Base-by-base conservation (phyloP, 2,329 filamentous ascomycete species). In the Phialophora tarda region DNA sequence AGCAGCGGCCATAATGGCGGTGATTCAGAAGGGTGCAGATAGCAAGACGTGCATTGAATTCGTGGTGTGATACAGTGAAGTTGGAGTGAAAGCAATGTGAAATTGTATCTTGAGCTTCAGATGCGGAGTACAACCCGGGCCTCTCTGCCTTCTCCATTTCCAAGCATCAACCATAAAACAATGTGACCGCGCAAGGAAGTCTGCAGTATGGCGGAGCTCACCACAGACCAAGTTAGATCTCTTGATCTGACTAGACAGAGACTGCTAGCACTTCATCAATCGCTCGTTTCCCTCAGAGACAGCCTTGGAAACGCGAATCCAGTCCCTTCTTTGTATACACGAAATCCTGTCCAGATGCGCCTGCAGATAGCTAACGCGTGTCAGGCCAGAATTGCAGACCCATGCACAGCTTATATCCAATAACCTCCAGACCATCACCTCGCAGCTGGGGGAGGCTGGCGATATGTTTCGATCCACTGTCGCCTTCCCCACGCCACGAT, bases 401-500 rank as follows among this genome's bases (percentile, higher is more conserved):
- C 89, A 89, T 56, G 84, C 88, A 51, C 84, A 85, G 69, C 91
- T 93, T 75, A 85, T 93, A 60, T 88, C 89, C 71, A 85, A 85
- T 71, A 91, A 91, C 76, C 85, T 95, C 47, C 81, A 84, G 68
- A 86, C 86, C 26, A 83, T 94, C 66, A 86, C 89, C 65, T 83
- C 88, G 47, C 85, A 88, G 72, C 82, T 92, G 55, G 83, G 83
- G 69, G 85, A 89, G 62, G 86, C 93, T 73, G 81, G 85, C 48
- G 84, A 89, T 50, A 84, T 92, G 54, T 87, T 96, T 68, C 84
- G 84, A 64, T 86, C 87, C 62, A 84, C 92, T 59, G 89, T 91
- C 69, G 86, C 91, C 24, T 92, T 91, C 75, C 92, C 92, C 0
- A 87, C 89, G 12, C 90, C 91, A 1, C 88, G 88, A 76, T 95